Conservation (phyloP, 2,329 filamentous ascomycete genomes). For the Cladosporium sp. region DNA sequence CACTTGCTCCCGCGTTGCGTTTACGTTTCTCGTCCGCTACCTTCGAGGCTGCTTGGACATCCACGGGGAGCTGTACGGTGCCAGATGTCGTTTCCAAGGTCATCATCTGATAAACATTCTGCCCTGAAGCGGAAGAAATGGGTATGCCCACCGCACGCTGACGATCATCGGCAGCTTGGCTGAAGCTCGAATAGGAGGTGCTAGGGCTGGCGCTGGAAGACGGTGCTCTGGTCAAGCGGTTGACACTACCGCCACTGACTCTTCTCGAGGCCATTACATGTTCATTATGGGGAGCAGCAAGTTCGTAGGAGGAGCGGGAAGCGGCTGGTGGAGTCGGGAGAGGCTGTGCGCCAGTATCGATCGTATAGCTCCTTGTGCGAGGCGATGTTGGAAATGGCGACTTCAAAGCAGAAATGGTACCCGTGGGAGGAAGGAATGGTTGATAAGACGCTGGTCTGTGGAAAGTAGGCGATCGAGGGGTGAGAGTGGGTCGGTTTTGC, state of each 20-base stretch:
- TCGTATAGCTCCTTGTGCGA: slow-evolving; percentile 29
- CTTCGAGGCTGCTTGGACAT: slow-evolving; percentile 75
- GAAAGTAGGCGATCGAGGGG: slow-evolving; percentile 51
- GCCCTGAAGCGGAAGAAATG: slow-evolving; percentile 40
- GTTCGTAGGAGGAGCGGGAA: slow-evolving; percentile 32
- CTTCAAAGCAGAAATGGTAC: slow-evolving; percentile 46
- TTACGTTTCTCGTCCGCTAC: slow-evolving; percentile 80
- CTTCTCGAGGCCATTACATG: slow-evolving; percentile 37
- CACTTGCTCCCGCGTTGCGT: slow-evolving; percentile 79
- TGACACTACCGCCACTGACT: slow-evolving; percentile 26
- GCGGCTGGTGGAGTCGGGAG: slow-evolving; percentile 44
- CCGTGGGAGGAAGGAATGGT: slow-evolving; percentile 38
- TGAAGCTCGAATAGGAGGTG: slow-evolving; percentile 38
- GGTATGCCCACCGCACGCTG: slow-evolving; percentile 38
- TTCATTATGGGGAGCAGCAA: slow-evolving; percentile 32
- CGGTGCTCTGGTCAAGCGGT: slow-evolving; percentile 17
- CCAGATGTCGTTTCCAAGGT: slow-evolving; percentile 49
- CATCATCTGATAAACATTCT: slow-evolving; percentile 50
- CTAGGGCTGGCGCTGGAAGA: slow-evolving; percentile 41
- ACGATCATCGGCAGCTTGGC: slow-evolving; percentile 18
- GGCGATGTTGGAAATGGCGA: slow-evolving; percentile 43
- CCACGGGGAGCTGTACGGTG: slow-evolving; percentile 61
- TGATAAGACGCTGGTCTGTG: slow-evolving; percentile 49
- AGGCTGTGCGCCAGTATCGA: slow-evolving; percentile 43
- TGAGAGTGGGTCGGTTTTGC: slow-evolving; percentile 46